Percentiles rank a stretch among this genome's conserved stretches.
Evolutionary conservation across 768 basidiomycete species (phyloP).

Genomic region (Cystofilobasidium capitatum): DNA sequence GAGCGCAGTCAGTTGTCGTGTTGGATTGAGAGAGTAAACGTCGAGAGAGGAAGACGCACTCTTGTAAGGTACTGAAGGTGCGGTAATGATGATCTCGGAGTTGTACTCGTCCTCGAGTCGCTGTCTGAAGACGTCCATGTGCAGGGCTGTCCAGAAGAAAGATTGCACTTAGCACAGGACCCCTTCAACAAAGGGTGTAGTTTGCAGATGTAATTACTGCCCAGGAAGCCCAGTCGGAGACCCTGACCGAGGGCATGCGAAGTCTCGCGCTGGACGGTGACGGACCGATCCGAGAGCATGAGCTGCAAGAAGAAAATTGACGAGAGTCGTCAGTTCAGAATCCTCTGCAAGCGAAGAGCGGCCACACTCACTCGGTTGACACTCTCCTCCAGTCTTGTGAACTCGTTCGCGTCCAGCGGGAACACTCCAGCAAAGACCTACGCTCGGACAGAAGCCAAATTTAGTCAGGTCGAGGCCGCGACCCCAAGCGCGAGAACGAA

Average conservation of each 20-base stretch:
- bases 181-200: too few relatives aligned
- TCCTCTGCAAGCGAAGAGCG: constrained; percentile 32
- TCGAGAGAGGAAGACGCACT: constrained; percentile 47
- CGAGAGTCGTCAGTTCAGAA: not conserved
- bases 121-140: constrained; percentile 71
- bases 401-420: constrained; percentile 82
- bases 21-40: not conserved
- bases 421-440: constrained; percentile 92
- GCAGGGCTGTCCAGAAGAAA: constrained; percentile 67
- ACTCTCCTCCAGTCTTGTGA: constrained; percentile 89
- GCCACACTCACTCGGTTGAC: constrained; percentile 86
- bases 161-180: not conserved
- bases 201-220: constrained; percentile 38
- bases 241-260: constrained; percentile 93
- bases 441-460: too few relatives aligned
- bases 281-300: constrained; percentile 75
- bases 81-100: constrained; percentile 86
- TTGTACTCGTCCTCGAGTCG: constrained; percentile 94
- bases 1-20: not conserved
- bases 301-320: constrained; percentile 47
- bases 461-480: not conserved
- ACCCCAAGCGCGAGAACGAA: not conserved
- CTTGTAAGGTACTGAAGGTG: constrained; percentile 91
- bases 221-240: constrained; percentile 85
- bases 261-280: constrained; percentile 80